Evolutionary conservation across 1,139 yeast genomes (phyloP).

Genomic region (Geotrichum citri-aurantii): DNA sequence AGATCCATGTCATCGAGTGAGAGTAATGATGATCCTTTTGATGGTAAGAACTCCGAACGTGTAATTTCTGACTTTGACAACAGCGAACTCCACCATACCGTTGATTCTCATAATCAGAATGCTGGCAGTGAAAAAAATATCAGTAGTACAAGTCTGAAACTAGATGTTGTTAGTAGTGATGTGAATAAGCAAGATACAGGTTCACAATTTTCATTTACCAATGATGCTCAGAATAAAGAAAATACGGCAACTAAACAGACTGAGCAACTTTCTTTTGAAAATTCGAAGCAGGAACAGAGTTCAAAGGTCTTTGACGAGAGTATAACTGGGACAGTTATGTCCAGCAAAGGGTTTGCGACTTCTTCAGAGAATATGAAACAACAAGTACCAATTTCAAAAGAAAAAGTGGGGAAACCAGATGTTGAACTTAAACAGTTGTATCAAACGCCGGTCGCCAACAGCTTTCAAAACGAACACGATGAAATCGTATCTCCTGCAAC

Average conservation of each 20-base stretch:
- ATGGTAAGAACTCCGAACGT: neutral
- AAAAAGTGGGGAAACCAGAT: neutral
- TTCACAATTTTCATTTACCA: neutral
- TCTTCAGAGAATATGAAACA: neutral
- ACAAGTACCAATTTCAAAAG: neutral
- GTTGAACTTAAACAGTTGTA: neutral
- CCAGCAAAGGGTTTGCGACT: neutral
- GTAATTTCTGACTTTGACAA: constrained; percentile 2
- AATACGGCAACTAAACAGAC: neutral
- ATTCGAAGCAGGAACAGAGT: neutral
- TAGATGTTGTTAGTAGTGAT: neutral
- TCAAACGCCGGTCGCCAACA: neutral
- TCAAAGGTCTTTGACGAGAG: too few species aligned
- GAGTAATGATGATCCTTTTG: neutral
- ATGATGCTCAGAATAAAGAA: too few species aligned
- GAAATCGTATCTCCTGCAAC: neutral
- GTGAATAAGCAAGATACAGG: neutral
- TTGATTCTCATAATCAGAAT: too few species aligned
- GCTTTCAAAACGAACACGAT: neutral
- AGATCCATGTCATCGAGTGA: neutral
- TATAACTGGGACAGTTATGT: neutral
- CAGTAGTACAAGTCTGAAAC: too few species aligned
- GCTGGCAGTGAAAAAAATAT: too few species aligned
- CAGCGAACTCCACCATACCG: neutral
- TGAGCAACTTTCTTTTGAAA: neutral